Evolutionary conservation across 2,329 filamentous ascomycete species (phyloP).

Genomic region (Akanthomyces uredinophilus): DNA sequence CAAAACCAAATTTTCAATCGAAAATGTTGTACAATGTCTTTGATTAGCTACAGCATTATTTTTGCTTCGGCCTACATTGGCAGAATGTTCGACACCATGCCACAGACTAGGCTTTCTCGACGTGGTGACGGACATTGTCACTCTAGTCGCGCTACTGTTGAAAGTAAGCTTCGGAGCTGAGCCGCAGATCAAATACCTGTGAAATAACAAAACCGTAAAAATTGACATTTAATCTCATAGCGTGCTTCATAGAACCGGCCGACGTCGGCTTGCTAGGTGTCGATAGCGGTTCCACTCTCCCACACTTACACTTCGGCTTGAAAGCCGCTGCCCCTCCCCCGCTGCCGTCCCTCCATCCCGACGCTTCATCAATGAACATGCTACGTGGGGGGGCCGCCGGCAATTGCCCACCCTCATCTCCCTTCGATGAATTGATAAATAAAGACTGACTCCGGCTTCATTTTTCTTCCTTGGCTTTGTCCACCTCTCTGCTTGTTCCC

Average conservation of each 20-base stretch:
- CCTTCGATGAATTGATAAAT: background rate
- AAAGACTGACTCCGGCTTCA: background rate
- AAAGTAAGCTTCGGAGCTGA: no score
- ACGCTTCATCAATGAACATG: background rate
- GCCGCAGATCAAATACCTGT: no score
- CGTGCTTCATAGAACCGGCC: background rate
- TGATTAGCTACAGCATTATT: no score
- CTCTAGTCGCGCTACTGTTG: no score
- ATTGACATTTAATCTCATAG: no score
- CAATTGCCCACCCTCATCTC: background rate
- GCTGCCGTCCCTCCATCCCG: background rate
- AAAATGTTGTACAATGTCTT: no score
- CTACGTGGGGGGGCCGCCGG: background rate
- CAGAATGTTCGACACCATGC: no score
- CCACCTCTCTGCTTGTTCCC: background rate
- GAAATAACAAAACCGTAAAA: no score
- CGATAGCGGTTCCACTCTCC: constrained; percentile 28
- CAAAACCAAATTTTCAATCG: no score
- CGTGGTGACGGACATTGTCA: no score
- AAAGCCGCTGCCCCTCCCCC: constrained; percentile 21
- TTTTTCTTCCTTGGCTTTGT: background rate
- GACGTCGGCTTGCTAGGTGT: constrained; percentile 22
- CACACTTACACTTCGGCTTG: constrained; percentile 22
- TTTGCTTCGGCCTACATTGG: no score
- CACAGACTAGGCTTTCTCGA: no score